A percentile compares a stretch with the other conserved stretches of the same genome.
These are phyloP conservation scores for Macrocystidia cucumis DNA, from an alignment of 1,284 basidiomycete genomes.

Conservation along the genomic window DNA sequence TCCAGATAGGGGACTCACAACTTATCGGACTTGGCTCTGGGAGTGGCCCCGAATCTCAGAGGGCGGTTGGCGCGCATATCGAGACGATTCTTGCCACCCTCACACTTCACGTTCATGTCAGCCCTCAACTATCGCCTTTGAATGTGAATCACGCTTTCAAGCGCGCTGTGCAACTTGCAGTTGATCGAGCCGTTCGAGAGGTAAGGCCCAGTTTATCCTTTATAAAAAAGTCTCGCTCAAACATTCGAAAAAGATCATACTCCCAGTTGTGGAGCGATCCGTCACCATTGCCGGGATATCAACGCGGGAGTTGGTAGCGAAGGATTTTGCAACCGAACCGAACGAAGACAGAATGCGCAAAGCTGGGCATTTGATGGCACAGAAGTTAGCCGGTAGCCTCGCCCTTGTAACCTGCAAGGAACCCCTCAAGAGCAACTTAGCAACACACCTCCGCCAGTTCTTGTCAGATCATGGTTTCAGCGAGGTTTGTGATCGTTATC, in stretches of 20 bases:
- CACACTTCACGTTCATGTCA: constrained; percentile 74
- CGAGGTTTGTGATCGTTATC: constrained; percentile 43
- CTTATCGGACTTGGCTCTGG: constrained; percentile 50
- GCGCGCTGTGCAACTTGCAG: constrained; percentile 85
- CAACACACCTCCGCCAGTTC: constrained; percentile 80
- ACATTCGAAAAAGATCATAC: constrained; percentile 62
- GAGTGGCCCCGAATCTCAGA: constrained; percentile 49
- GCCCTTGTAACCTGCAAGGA: constrained; percentile 99
- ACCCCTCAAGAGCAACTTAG: constrained; percentile 88
- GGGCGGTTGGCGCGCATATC: constrained; percentile 62
- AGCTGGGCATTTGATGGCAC: constrained; percentile 94
- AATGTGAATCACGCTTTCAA: constrained; percentile 83
- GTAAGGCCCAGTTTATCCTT: constrained; percentile 28
- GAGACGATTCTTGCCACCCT: constrained; percentile 76
- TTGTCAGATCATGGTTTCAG: constrained; percentile 82
- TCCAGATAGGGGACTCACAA: constrained; percentile 47
- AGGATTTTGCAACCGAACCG: constrained; percentile 94
- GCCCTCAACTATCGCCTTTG: constrained; percentile 62
- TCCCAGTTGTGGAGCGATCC: constrained; percentile 97
- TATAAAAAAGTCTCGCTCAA: constrained; percentile 3
- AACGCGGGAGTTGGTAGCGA: constrained; percentile 90
- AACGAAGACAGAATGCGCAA: constrained; percentile 89
- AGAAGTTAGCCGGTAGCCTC: constrained; percentile 93
- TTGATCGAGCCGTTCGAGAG: constrained; percentile 94
- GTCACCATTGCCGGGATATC: constrained; percentile 99